phyloP scores from a whole-genome alignment of 2,329 filamentous ascomycete species.

The Metarhizium anisopliae region DNA sequence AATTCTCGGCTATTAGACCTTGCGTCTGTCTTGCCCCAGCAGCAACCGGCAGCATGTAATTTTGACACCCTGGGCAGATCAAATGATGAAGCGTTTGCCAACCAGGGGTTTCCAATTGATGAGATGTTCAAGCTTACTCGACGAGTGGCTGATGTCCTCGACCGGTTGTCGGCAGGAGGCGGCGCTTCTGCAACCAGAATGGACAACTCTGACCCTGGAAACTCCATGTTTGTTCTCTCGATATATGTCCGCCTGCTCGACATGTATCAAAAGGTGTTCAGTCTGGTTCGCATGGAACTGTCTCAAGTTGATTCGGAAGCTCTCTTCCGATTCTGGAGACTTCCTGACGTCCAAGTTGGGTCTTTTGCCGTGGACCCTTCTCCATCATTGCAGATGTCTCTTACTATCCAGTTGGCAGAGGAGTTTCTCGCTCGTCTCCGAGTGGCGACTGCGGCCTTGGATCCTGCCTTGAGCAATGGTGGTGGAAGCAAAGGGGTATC shows the following conservation, averaged over 20 bases:
- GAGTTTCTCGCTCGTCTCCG: slow-evolving; percentile 29
- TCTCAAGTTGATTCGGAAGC: slow-evolving; percentile 16
- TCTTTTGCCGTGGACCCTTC: slow-evolving; percentile 30
- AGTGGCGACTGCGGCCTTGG: slow-evolving; percentile 20
- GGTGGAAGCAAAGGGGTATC: neutral
- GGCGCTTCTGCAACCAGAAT: slow-evolving; percentile 10
- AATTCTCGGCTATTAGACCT: slow-evolving; percentile 29
- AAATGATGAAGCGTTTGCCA: slow-evolving; percentile 12
- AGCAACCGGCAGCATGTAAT: slow-evolving; percentile 13
- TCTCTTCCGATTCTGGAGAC: slow-evolving; percentile 27
- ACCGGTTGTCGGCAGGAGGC: slow-evolving; percentile 13
- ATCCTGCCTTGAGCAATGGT: slow-evolving; percentile 12
- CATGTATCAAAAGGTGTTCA: slow-evolving; percentile 30
- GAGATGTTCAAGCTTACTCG: slow-evolving; percentile 32
- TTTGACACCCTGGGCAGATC: slow-evolving; percentile 6
- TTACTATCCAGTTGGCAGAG: slow-evolving; percentile 32
- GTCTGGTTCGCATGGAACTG: slow-evolving; percentile 25
- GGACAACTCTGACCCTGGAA: slow-evolving; percentile 25
- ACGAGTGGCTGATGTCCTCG: slow-evolving; percentile 25
- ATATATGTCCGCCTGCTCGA: slow-evolving; percentile 30
- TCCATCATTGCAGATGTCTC: slow-evolving; percentile 31
- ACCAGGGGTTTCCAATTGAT: slow-evolving; percentile 28
- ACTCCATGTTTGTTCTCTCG: slow-evolving; percentile 28
- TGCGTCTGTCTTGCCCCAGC: slow-evolving; percentile 22
- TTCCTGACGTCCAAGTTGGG: slow-evolving; percentile 31